These are phyloP conservation scores for Scortechinia acanthostroma DNA, from an alignment of 2,329 filamentous ascomycete genomes.

Conservation along the genomic window DNA sequence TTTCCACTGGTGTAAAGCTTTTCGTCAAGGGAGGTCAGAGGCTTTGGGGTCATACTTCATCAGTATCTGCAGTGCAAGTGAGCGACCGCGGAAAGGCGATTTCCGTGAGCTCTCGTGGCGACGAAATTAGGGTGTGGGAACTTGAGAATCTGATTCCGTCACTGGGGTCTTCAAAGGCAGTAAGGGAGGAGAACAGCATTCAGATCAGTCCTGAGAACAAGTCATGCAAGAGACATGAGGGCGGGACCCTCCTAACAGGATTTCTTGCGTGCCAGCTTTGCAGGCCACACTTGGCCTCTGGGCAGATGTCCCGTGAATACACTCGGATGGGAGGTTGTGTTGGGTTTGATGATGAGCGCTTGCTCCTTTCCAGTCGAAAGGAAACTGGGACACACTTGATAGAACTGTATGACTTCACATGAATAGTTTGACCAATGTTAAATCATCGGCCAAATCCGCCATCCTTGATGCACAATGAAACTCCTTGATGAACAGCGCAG, in stretches of 20 bases:
- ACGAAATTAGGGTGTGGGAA: slow-evolving; percentile 60
- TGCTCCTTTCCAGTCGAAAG: slow-evolving; percentile 41
- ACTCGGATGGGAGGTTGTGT: slow-evolving; percentile 38
- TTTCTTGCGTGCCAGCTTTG: no score
- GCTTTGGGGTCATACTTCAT: slow-evolving; percentile 69
- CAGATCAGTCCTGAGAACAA: slow-evolving; percentile 23
- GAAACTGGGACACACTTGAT: background rate
- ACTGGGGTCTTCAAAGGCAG: slow-evolving; percentile 26
- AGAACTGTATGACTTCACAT: background rate
- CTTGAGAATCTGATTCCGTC: slow-evolving; percentile 44
- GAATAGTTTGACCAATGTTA: no score
- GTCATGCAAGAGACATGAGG: slow-evolving; percentile 6
- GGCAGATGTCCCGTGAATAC: background rate
- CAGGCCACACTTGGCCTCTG: background rate
- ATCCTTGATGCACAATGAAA: background rate
- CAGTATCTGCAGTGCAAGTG: slow-evolving; percentile 62
- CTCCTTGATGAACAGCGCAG: no score
- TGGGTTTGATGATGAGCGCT: slow-evolving; percentile 67
- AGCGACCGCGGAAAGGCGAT: slow-evolving; percentile 64
- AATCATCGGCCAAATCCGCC: background rate
- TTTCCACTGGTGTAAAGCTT: slow-evolving; percentile 45
- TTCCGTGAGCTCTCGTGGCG: slow-evolving; percentile 44
- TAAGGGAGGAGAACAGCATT: slow-evolving; percentile 44
- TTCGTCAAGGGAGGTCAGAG: slow-evolving; percentile 51
- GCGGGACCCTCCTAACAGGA: no score